phyloP scores from a whole-genome alignment of 306 rosid genomes.

The Aeschynomene evenia region DNA sequence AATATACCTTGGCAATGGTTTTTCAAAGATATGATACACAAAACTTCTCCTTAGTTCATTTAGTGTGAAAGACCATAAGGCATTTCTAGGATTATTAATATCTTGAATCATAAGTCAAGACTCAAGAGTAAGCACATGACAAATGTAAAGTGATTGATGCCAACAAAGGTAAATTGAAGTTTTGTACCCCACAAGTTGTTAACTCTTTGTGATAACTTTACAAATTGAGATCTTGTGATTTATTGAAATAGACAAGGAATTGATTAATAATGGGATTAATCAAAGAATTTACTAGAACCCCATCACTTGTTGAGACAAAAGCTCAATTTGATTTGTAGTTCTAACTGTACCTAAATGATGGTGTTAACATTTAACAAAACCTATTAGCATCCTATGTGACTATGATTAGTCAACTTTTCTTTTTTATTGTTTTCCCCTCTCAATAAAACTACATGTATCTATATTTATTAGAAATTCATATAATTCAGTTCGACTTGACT shows the following conservation, averaged over 20 bases:
- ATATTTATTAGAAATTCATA: too few relatives aligned
- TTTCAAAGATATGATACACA: constrained; percentile 22
- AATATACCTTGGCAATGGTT: constrained; percentile 22
- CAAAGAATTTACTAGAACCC: not conserved
- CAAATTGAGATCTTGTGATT: constrained; percentile 20
- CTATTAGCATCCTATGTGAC: not conserved
- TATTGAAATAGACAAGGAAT: not conserved
- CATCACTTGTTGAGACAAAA: not conserved
- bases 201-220: not conserved
- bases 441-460: too few relatives aligned
- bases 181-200: constrained; percentile 5
- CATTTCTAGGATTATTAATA: not conserved
- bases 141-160: constrained; percentile 16
- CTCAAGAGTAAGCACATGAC: not conserved
- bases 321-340: not conserved
- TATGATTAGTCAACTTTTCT: not conserved
- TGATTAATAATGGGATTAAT: constrained; percentile 5
- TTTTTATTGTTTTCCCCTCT: not conserved
- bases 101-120: not conserved
- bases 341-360: not conserved
- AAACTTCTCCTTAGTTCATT: not conserved
- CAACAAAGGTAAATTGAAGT: constrained; percentile 18
- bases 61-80: not conserved
- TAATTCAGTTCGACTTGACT: too few relatives aligned
- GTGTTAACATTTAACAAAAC: not conserved